These are phyloP conservation scores for Massarina eburnea DNA, from an alignment of 2,329 filamentous ascomycete genomes.

Conservation along the genomic window DNA sequence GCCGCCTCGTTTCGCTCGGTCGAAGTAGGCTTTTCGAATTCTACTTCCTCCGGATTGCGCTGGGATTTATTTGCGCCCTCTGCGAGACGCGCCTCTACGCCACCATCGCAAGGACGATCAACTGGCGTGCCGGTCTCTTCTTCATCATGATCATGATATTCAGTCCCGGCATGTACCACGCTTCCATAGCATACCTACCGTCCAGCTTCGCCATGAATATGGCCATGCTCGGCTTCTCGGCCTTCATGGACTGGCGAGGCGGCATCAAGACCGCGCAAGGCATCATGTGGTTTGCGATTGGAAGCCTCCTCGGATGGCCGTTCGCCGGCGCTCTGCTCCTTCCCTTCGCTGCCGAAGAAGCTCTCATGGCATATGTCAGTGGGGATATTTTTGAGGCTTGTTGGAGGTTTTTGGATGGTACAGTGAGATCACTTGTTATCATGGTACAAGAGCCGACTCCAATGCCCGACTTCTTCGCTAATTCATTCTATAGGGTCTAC, in stretches of 20 bases:
- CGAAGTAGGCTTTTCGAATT: conserved; percentile 66
- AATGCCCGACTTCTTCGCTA: not conserved
- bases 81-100: conserved; percentile 83
- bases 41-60: conserved; percentile 76
- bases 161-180: conserved; percentile 91
- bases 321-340: conserved; percentile 81
- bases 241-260: conserved; percentile 87
- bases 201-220: conserved; percentile 98
- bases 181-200: conserved; percentile 82
- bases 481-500: conserved; percentile 56
- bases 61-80: conserved; percentile 76
- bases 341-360: conserved; percentile 80
- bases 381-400: conserved; percentile 63
- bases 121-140: conserved; percentile 80
- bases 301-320: conserved; percentile 88
- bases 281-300: conserved; percentile 88
- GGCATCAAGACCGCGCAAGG: conserved; percentile 78
- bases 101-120: conserved; percentile 73
- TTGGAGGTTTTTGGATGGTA: conserved; percentile 67
- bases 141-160: conserved; percentile 76
- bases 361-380: conserved; percentile 55
- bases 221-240: conserved; percentile 78
- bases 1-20: conserved; percentile 54
- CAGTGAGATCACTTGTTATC: conserved; percentile 65
- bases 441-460: conserved; percentile 57